Conservation (phyloP, 371 early-diverging fungal species). For the Rhizopus microsporus region DNA sequence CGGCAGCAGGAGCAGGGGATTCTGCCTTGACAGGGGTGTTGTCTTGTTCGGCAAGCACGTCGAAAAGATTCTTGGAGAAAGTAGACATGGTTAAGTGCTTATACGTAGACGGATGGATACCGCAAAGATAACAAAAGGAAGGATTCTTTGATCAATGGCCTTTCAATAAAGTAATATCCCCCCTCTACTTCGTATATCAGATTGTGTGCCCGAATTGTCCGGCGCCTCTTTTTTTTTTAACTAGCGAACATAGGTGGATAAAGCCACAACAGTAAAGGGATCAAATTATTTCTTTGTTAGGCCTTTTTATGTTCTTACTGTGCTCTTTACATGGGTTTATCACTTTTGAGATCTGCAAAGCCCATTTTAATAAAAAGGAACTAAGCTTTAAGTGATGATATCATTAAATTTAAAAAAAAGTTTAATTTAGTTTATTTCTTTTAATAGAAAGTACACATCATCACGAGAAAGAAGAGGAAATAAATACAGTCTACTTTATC, state of each 20-base stretch:
- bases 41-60: constrained; percentile 65
- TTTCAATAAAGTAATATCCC: neutral
- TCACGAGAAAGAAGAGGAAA: neutral
- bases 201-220: constrained; percentile 3
- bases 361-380: too few species aligned
- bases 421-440: constrained; percentile 2
- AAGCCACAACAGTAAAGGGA: too few species aligned
- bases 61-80: constrained; percentile 63
- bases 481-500: neutral
- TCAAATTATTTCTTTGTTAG: too few species aligned
- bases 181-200: neutral
- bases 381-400: neutral
- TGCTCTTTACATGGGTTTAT: too few species aligned
- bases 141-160: constrained; percentile 12
- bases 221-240: neutral
- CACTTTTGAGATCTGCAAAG: too few species aligned
- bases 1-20: constrained; percentile 19
- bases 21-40: constrained; percentile 43
- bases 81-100: constrained; percentile 48
- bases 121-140: constrained; percentile 25
- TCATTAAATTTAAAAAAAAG: neutral
- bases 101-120: constrained; percentile 42
- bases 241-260: too few species aligned
- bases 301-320: too few species aligned
- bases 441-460: neutral